Evolutionary conservation across 1,284 basidiomycete genomes (phyloP), one percentile per base, ranked within the genome.

Genomic region (Pseudozyma sp.): DNA sequence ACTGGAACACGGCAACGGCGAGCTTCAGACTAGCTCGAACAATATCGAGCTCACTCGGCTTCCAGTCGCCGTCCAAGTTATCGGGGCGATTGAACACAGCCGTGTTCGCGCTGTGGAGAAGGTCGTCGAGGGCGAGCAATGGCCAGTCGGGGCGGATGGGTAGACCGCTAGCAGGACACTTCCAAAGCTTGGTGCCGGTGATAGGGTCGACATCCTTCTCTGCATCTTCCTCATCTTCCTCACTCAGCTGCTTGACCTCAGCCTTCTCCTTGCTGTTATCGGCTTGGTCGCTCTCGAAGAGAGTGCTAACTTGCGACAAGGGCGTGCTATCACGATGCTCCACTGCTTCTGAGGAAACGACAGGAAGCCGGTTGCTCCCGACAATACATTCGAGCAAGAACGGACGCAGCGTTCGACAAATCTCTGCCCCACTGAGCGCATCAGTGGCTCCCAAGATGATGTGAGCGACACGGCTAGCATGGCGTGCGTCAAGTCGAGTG

Each of bases 41-140:
- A 13, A 97, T 87, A 35, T 95, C 92, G 13, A 89, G 87, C 85
- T 97, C 95, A 18, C 90, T 91, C 0, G 90, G 90, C 80, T 92
- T 88, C 94, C 94, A 97, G 6, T 89, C 88, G 0, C 86, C 76
- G 1, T 93, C 93, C 1, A 93, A 86, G 10, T 90, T 89, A 5
- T 91, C 91, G 0, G 92, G 94, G 8, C 91, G 90, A 53, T 84
- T 82, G 55, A 84, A 75, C 11, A 77, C 79, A 18, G 74, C 72
- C 10, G 79, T 76, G 21, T 71, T 76, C 42, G 58, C 82, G 43
- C 74, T 77, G 67, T 81, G 79, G 14, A 97, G 87, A 8, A 98
- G 89, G 76, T 95, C 92, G 78, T 94, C 89, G 6, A 97, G 85
- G 0, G 94, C 90, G 0, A 88, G 86, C 58, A 92, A 87, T 1